These are phyloP conservation scores for Aristolochia fimbriata DNA, from an alignment of 164 flowering plant species.

Conservation along the genomic window DNA sequence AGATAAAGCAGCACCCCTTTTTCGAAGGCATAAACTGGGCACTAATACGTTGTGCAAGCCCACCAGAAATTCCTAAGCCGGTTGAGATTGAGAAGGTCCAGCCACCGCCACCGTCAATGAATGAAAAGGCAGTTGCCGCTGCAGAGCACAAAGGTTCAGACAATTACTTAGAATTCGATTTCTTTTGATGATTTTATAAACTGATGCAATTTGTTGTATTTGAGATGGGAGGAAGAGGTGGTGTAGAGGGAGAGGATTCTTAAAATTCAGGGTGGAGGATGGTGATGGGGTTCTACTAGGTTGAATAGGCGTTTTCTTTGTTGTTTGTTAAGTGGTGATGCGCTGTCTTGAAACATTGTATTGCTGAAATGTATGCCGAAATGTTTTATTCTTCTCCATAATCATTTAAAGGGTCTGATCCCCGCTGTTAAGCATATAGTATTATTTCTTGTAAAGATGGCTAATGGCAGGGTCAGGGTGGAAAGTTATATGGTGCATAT, in stretches of 20 bases:
- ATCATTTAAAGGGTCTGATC: neutral
- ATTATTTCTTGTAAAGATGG: too few species aligned
- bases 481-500: too few species aligned
- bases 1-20: slow-evolving; percentile 25
- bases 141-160: slow-evolving; percentile 30
- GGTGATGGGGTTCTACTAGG: slow-evolving; percentile 2
- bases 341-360: neutral
- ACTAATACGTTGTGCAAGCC: slow-evolving; percentile 27
- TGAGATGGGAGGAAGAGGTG: slow-evolving; percentile 6
- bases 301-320: neutral
- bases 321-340: neutral
- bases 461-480: too few species aligned
- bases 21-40: slow-evolving; percentile 35
- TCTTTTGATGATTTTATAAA: slow-evolving; percentile 38
- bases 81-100: slow-evolving; percentile 19
- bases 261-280: slow-evolving; percentile 5
- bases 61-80: slow-evolving; percentile 26
- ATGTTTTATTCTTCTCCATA: neutral
- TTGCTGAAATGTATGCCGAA: neutral
- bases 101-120: slow-evolving; percentile 11
- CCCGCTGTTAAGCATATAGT: too few species aligned
- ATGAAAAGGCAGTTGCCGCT: slow-evolving; percentile 16
- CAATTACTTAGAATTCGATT: slow-evolving; percentile 78
- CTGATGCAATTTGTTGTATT: slow-evolving; percentile 14
- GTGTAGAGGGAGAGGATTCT: slow-evolving; percentile 11